Percentiles rank a stretch among this genome's conserved stretches.
Evolutionary conservation across 148 eudicot species (phyloP).

Genomic region (Amaranthus cruentus): DNA sequence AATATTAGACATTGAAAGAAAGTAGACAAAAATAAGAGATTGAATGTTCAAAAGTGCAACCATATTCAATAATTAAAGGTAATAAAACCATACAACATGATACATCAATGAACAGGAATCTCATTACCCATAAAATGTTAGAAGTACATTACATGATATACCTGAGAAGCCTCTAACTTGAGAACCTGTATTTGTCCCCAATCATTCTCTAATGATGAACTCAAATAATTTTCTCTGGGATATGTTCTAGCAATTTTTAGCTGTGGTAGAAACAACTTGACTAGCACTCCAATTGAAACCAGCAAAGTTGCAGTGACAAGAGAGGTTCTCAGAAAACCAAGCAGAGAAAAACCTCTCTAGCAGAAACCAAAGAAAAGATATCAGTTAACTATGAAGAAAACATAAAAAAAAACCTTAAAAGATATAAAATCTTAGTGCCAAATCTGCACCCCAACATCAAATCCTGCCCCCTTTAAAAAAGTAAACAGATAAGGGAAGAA

Average conservation of each 20-base stretch:
- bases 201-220: conserved; percentile 36
- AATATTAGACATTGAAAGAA: too few species aligned
- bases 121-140: too few species aligned
- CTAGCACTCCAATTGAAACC: conserved; percentile 46
- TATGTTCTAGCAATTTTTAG: conserved; percentile 30
- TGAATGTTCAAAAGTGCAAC: background rate
- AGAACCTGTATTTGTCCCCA: conserved; percentile 25
- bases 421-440: background rate
- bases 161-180: conserved; percentile 43
- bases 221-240: conserved; percentile 26
- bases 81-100: background rate
- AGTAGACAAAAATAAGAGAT: background rate
- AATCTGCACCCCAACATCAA: background rate
- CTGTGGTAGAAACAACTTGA: conserved; percentile 46
- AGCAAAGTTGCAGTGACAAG: conserved; percentile 54
- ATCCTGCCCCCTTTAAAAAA: background rate
- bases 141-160: conserved; percentile 6
- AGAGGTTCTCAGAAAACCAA: conserved; percentile 40
- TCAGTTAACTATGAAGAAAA: conserved; percentile 5
- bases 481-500: background rate
- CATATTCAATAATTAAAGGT: background rate
- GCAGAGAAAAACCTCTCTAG: conserved; percentile 50
- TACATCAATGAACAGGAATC: background rate
- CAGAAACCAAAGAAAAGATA: conserved; percentile 17
- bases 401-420: background rate